phyloP scores from a whole-genome alignment of 2,329 filamentous ascomycete species.

The Exophiala viscosa region DNA sequence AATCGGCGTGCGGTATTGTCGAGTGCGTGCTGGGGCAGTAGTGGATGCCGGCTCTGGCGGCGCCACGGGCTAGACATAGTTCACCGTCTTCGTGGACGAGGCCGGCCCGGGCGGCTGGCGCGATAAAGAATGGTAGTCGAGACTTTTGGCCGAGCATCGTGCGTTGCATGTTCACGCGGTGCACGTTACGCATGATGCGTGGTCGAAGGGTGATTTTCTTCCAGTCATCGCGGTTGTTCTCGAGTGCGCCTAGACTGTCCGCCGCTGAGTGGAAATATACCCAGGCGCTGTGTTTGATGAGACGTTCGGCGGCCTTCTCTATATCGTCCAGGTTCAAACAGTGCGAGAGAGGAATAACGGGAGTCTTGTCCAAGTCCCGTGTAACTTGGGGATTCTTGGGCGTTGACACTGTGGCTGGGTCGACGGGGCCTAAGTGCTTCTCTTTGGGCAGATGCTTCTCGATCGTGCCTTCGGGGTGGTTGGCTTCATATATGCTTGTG shows the following conservation, averaged over 20 bases:
- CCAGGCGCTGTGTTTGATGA: constrained; percentile 12
- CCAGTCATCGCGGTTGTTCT: constrained; percentile 23
- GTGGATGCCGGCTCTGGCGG: constrained; percentile 31
- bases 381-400: constrained; percentile 10
- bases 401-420: background rate
- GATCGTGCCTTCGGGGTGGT: constrained; percentile 16
- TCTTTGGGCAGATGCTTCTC: constrained; percentile 11
- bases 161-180: constrained; percentile 6
- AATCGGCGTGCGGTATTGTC: constrained; percentile 31
- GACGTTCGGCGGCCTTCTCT: constrained; percentile 7
- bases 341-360: constrained; percentile 1
- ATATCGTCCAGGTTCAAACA: constrained; percentile 17
- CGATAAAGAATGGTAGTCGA: constrained; percentile 38
- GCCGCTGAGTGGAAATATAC: constrained; percentile 15
- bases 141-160: constrained; percentile 34
- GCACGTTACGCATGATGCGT: constrained; percentile 41
- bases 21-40: constrained; percentile 35
- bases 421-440: constrained; percentile 7
- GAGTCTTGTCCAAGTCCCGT: constrained; percentile 5
- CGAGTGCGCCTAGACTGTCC: constrained; percentile 11
- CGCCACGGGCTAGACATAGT: constrained; percentile 35
- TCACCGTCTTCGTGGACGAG: constrained; percentile 36
- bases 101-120: constrained; percentile 36
- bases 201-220: constrained; percentile 36
- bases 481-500: constrained; percentile 13